These are phyloP conservation scores for Scedosporium dehoogii DNA, from an alignment of 2,329 filamentous ascomycete species.

Conservation along the genomic window DNA sequence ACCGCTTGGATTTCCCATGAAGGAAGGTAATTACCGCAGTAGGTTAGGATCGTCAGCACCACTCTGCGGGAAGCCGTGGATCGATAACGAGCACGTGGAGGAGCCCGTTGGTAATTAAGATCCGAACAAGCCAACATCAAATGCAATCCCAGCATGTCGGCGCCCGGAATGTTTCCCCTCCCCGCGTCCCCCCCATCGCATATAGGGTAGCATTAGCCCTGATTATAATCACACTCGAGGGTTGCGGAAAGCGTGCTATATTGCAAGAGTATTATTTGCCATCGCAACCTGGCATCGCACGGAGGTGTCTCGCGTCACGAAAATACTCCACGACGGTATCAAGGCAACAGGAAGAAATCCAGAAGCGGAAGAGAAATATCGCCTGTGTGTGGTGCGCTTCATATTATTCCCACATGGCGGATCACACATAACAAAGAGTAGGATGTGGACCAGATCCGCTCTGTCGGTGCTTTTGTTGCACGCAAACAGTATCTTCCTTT, in stretches of 20 bases:
- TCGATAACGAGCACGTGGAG: background rate
- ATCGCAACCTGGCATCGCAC: background rate
- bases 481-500: background rate
- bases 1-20: background rate
- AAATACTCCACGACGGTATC: background rate
- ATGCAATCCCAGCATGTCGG: background rate
- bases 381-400: too few relatives aligned
- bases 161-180: background rate
- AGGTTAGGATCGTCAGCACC: background rate
- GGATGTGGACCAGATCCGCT: background rate
- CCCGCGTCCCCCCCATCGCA: background rate
- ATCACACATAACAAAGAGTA: background rate
- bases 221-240: background rate
- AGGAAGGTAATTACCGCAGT: background rate
- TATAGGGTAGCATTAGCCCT: background rate
- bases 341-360: background rate
- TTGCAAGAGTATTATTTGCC: background rate
- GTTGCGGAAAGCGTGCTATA: background rate
- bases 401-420: too few relatives aligned
- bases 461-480: background rate
- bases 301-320: background rate
- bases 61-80: background rate
- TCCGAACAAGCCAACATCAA: background rate
- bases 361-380: too few relatives aligned
- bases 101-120: background rate